Evolutionary conservation across 805 yeast genomes (phyloP).

Genomic region (Priceomyces fermenticarens): DNA sequence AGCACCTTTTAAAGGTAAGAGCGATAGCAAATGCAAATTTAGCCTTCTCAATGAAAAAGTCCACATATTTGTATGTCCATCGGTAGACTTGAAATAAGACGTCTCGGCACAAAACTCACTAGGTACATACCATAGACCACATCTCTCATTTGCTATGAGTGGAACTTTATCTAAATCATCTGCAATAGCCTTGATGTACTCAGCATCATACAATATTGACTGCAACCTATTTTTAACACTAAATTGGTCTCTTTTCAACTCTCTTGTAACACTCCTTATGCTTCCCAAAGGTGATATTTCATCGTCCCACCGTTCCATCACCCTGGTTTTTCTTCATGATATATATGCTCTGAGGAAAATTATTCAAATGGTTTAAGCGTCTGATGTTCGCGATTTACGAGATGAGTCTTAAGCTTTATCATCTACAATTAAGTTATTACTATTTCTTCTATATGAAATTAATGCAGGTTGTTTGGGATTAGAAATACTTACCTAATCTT

Average conservation of each 20-base stretch:
- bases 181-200: constrained; percentile 40
- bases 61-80: constrained; percentile 87
- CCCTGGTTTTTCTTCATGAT: too few relatives aligned
- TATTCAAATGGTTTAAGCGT: too few relatives aligned
- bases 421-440: too few relatives aligned
- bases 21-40: constrained; percentile 65
- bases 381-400: too few relatives aligned
- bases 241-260: constrained; percentile 48
- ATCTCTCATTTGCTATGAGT: constrained; percentile 71
- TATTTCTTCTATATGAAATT: too few relatives aligned
- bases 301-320: not conserved
- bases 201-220: constrained; percentile 65
- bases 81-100: constrained; percentile 84
- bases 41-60: constrained; percentile 68
- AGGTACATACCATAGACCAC: constrained; percentile 82
- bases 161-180: constrained; percentile 28
- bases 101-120: constrained; percentile 41
- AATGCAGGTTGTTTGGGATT: not conserved
- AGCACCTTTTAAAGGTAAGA: constrained; percentile 44
- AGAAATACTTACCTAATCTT: not conserved
- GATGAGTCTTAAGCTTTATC: too few relatives aligned
- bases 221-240: constrained; percentile 60
- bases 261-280: constrained; percentile 29
- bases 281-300: not conserved
- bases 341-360: too few relatives aligned